Conservation (phyloP, 805 yeast genomes). For the Candida maltosa region DNA sequence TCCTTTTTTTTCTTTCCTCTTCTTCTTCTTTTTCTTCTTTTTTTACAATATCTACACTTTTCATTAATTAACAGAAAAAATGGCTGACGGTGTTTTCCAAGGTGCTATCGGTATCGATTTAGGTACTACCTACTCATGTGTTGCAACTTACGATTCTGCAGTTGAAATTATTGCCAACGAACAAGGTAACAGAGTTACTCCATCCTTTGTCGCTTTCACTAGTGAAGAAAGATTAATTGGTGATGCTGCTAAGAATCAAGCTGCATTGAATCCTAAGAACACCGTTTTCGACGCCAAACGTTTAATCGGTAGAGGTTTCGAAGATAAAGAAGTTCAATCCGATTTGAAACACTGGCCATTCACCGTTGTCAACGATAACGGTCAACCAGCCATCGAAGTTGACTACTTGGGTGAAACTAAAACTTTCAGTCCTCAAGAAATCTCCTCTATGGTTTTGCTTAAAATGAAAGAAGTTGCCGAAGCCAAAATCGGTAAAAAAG, state of each 20-base stretch:
- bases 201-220: conserved; percentile 49
- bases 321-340: conserved; percentile 58
- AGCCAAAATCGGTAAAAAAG: conserved; percentile 78
- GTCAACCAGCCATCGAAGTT: conserved; percentile 47
- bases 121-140: conserved; percentile 52
- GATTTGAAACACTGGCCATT: conserved; percentile 49
- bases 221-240: conserved; percentile 49
- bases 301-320: conserved; percentile 60
- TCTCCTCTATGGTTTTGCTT: conserved; percentile 48
- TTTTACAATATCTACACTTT: conserved; percentile 7
- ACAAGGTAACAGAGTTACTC: conserved; percentile 52
- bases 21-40: conserved; percentile 7
- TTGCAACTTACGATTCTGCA: conserved; percentile 48
- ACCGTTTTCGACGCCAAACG: conserved; percentile 50
- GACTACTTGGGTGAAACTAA: conserved; percentile 46
- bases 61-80: conserved; percentile 27
- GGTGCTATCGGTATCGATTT: conserved; percentile 66
- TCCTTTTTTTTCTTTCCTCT: conserved; percentile 6
- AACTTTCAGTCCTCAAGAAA: conserved; percentile 47
- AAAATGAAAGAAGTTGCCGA: conserved; percentile 74
- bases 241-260: conserved; percentile 51
- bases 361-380: conserved; percentile 42
- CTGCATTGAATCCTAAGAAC: conserved; percentile 49
- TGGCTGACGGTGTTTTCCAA: conserved; percentile 99
- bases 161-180: conserved; percentile 50